Conservation (phyloP, 306 rosid genomes). For the Medicago arabica region DNA sequence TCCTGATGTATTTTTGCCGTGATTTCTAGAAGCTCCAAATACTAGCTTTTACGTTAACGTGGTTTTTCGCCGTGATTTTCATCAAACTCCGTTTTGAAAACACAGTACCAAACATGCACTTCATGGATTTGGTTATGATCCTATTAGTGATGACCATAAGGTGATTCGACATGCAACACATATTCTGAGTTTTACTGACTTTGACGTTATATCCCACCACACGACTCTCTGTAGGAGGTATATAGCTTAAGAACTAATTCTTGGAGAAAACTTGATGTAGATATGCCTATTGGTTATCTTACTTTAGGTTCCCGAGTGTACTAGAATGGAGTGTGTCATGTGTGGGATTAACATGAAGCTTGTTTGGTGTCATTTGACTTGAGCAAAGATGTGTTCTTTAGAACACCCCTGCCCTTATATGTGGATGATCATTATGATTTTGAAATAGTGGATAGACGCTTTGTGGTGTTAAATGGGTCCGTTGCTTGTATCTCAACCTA, state of each 20-base stretch:
- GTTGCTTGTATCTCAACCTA: background rate
- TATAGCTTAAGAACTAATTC: background rate
- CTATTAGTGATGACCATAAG: background rate
- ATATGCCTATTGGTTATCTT: background rate
- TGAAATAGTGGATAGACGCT: background rate
- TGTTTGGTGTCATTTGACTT: background rate
- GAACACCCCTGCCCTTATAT: background rate
- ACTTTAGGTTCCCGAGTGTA: background rate
- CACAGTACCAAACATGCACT: too few species aligned
- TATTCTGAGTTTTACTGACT: background rate
- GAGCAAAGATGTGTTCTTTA: background rate
- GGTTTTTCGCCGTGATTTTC: too few species aligned
- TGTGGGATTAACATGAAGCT: background rate
- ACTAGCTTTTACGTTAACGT: too few species aligned
- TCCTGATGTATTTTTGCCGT: too few species aligned
- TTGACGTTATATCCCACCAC: background rate
- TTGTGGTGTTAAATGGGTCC: background rate
- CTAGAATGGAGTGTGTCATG: background rate
- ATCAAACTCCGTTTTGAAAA: too few species aligned
- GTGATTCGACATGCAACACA: background rate
- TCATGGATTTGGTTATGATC: slow-evolving; percentile 2
- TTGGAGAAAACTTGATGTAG: background rate
- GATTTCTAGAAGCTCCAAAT: too few species aligned
- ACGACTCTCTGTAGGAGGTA: background rate
- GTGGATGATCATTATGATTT: background rate